phyloP scores from a whole-genome alignment of 2,329 filamentous ascomycete genomes.

The Epichloe baconii region DNA sequence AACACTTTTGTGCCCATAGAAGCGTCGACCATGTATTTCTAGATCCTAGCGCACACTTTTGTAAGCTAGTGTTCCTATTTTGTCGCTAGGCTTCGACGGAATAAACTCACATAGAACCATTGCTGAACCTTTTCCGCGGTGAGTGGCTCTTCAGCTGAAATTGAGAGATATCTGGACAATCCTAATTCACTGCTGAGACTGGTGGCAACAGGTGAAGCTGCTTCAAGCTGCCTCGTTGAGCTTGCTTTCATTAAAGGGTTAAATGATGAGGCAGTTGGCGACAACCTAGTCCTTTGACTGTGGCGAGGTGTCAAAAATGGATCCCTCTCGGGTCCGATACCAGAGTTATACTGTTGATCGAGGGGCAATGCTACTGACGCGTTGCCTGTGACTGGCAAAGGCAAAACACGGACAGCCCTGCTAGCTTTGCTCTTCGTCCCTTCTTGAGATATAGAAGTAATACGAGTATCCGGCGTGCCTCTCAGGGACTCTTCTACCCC shows the following conservation, averaged over 20 bases:
- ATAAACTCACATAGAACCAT: constrained; percentile 30
- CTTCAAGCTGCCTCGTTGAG: constrained; percentile 9
- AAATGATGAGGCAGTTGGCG: constrained; percentile 50
- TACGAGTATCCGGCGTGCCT: constrained; percentile 50
- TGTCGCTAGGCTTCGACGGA: not conserved
- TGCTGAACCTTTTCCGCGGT: constrained; percentile 25
- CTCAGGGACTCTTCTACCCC: constrained; percentile 43
- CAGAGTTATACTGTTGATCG: constrained; percentile 13
- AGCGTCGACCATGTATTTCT: constrained; percentile 17
- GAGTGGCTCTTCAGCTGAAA: constrained; percentile 23
- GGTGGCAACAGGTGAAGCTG: constrained; percentile 17
- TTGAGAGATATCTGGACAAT: constrained; percentile 31
- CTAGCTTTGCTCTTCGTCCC: constrained; percentile 29
- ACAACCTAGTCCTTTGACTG: constrained; percentile 34
- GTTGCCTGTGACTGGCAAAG: constrained; percentile 12
- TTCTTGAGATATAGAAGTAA: constrained; percentile 52
- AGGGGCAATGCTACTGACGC: constrained; percentile 12
- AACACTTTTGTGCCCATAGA: constrained; percentile 26
- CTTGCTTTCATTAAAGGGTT: constrained; percentile 27
- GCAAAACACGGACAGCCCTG: constrained; percentile 19
- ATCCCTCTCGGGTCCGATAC: constrained; percentile 29
- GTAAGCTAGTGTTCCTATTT: not conserved
- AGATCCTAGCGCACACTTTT: constrained; percentile 22
- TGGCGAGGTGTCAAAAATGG: constrained; percentile 35
- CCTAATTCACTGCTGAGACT: constrained; percentile 32